Base-by-base conservation (phyloP, 2,329 filamentous ascomycete species). In the Penicillium sp. region DNA sequence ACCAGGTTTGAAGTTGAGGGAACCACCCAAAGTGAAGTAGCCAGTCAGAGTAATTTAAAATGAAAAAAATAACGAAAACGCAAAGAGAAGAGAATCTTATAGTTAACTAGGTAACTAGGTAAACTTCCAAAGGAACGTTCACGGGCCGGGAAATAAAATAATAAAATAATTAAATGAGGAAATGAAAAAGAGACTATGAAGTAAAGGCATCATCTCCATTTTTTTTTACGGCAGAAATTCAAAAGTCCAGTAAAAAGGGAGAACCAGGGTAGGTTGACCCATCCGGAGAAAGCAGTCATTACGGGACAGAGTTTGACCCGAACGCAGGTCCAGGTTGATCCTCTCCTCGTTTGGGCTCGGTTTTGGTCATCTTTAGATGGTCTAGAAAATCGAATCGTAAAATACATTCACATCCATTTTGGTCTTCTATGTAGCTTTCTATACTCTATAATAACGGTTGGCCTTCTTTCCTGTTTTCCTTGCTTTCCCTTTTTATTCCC, bases 251-350 rank as follows among this genome's bases (percentile, higher is more conserved):
- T 58, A 60, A 49, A 59, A 60, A 65, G 57, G 56, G 63, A 48
- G 60, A 67, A 63, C 65, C 65, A 69, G 68, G 66, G 66, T 67
- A 67, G 60, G 52, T 65, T 65, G 65, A 63, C 64, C 66, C 61
- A 65, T 67, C 68, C 69, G 68, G 69, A 68, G 68, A 70, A 66
- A 66, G 63, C 47, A 60, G 60, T 54, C 67, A 65, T 67, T 66
- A 62, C 64, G 64, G 62, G 64, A 69, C 68, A 74, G 62, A 73
- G 69, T 73, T 74, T 71, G 69, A 69, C 63, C 70, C 67, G 69
- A 71, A 73, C 70, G 71, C 71, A 74, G 71, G 70, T 72, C 72
- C 71, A 73, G 65, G 71, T 67, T 70, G 70, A 65, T 72, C 71
- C 73, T 74, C 70, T 70, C 70, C 69, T 69, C 69, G 71, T 72